Base-by-base conservation (phyloP, 106 monocot species). In the Amphibolis antarctica region DNA sequence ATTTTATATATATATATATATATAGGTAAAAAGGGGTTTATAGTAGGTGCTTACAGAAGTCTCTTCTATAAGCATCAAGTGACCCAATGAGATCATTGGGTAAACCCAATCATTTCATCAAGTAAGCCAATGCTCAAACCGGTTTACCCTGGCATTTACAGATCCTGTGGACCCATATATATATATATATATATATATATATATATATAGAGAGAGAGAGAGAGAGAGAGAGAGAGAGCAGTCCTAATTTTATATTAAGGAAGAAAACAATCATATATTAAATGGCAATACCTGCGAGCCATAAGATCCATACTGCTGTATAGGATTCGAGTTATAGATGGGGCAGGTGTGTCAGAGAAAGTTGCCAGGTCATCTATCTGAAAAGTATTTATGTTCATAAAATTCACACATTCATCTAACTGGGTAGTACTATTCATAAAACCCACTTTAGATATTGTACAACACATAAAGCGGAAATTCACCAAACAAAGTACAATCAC, bases 331-430 rank as follows among this genome's bases (percentile, higher is more conserved):
- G 86, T 87, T 31, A 87, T 83, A 0, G 86, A 75, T 18, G 86
- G 86, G 28, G 80, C 62, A 15, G 86, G 77, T 4, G 86, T 75
- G 28, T 83, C 86, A 13, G 86, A 87, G 51, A 87, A 72, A 44
- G 71, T 62, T 4, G 86, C 59, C 25, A 87, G 68, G 15, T 87
- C 83, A 62, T 87, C 83, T 57, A 87, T 83, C 86, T 87, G 68
- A 44, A 53, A 44, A 61, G n/a, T n/a, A n/a, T n/a, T n/a, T n/a
- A n/a, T n/a, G n/a, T n/a, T n/a, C n/a, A n/a, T n/a, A n/a, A n/a
- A n/a, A n/a, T n/a, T n/a, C n/a, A n/a, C n/a, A n/a, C n/a, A n/a
- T n/a, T n/a, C n/a, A n/a, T n/a, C n/a, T n/a, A n/a, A n/a, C n/a
- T n/a, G n/a, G n/a, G n/a, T n/a, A 49, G 18, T 15, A 49, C n/a